Conservation (phyloP, 164 flowering plant genomes). For the Macadamia integrifolia region DNA sequence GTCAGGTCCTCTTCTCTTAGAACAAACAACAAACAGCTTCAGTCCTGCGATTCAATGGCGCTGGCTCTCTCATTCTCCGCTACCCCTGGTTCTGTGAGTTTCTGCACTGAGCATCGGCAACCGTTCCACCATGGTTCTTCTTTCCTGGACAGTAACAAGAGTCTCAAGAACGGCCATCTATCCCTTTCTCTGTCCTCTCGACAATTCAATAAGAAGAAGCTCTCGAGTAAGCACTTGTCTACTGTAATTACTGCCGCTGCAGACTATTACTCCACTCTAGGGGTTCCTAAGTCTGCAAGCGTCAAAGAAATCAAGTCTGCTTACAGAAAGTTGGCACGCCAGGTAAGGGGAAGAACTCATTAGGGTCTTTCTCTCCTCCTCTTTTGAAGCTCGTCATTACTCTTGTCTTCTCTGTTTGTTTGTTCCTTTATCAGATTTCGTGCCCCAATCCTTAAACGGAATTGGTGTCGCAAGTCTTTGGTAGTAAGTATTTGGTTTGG, state of each 20-base stretch:
- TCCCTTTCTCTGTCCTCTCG: slow-evolving; percentile 11
- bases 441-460: too few species aligned
- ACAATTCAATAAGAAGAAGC: slow-evolving; percentile 9
- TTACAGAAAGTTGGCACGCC: slow-evolving; percentile 82
- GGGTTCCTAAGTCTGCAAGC: slow-evolving; percentile 72
- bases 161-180: slow-evolving; percentile 20
- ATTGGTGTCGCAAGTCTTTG: neutral
- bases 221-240: slow-evolving; percentile 15
- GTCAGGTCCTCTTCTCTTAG: slow-evolving; percentile 6
- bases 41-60: slow-evolving; percentile 2
- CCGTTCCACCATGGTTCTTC: slow-evolving; percentile 15
- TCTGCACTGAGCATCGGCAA: slow-evolving; percentile 11
- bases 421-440: neutral
- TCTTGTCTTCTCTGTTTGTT: neutral
- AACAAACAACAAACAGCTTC: slow-evolving; percentile 8
- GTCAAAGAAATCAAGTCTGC: slow-evolving; percentile 88
- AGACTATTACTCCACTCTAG: slow-evolving; percentile 88
- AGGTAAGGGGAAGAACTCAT: slow-evolving; percentile 39
- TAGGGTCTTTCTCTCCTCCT: neutral
- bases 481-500: neutral
- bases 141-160: slow-evolving; percentile 30
- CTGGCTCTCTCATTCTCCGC: slow-evolving; percentile 16
- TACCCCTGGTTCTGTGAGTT: slow-evolving; percentile 18
- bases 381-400: neutral
- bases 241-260: slow-evolving; percentile 46